Evolutionary conservation across 306 rosid genomes (phyloP), one percentile per base, ranked within the genome.

Genomic region (Lagenaria siceraria): DNA sequence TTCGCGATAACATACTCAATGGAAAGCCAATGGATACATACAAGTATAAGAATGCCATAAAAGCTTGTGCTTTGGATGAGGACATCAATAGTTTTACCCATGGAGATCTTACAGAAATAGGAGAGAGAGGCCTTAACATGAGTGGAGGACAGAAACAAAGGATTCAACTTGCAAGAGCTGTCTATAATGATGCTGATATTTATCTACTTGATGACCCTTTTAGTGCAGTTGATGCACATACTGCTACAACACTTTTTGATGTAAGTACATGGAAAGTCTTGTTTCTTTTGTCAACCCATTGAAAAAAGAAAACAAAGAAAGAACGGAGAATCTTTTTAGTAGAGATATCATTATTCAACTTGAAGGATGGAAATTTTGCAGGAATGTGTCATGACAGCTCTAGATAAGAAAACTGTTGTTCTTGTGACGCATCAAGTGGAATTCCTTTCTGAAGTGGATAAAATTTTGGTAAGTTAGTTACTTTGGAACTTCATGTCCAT

Each of bases 131-230:
- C 74, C 76, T 90, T 52, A 93, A 93, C 87, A 70, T 93, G 94
- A 93, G 97, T 79, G 97, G 94, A 77, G 97, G 97, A 59, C 97
- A 92, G 79, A 92, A 90, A 83, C 96, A 92, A 59, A 86, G 94
- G 86, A 89, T 92, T 84, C 96, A 89, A 71, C 92, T 90, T 7
- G 98, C 96, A 51, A 80, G 94, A 76, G 96, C 98, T 42, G 89
- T 90, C 59, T 90, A 90, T 79, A 87, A 85, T 56, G 96, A 92
- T 77, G 92, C 91, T 13, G 90, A 92, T 78, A 81, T 90, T 52
- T 92, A 90, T 80, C 91, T 92, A 54, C 89, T 90, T 2, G 94
- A 90, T 73, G 96, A 92, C 51, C 92, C 96, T 58, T 90, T 93
- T 72, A 90, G 98, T n/a, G 95, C 95, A 35, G 98, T 93, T 8